Evolutionary conservation across 2,329 filamentous ascomycete genomes (phyloP), one percentile per base, ranked within the genome.

Genomic region (Fusarium udum): DNA sequence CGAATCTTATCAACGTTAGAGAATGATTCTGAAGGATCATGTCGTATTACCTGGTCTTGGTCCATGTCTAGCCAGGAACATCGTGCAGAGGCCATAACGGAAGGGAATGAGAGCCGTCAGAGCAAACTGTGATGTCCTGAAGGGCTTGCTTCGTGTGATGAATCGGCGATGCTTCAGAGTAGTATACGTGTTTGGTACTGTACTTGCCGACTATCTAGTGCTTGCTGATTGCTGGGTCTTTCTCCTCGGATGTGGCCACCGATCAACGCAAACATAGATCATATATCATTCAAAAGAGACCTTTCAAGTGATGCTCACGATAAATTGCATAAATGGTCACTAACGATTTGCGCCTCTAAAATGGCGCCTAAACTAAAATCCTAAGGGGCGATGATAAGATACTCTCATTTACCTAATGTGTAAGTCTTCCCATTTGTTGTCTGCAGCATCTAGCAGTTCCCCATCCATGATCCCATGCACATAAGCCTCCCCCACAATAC

Each of bases 1-100:
- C 5, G 5, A 26, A 22, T 18, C 13, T 1, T 28, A 7, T 37
- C 49, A 8, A 5, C 0, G 4, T 20, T 6, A 6, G 3, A 36
- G 9, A 26, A 26, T 0, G 8, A 12, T 12, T 12, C 1, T 7
- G 12, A 52, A 36, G 4, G 18, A 11, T 16, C 1, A 2, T 11
- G 18, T 26, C n/a, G 6, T 12, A 4, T 52, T 15, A 22, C 4
- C 18, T 52, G 18, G 12, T 15, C 2, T 15, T 10, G 4, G 6
- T 6, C n/a, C 49, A 52, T 4, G 12, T 0, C 16, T 13, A 20
- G 9, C n/a, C n/a, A 52, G 31, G 12, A 52, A 5, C 3, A 26
- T 24, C 16, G 3, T 24, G 16, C 7, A 18, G 4, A n/a, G 22
- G 11, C 46, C 11, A 49, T 6, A 13, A 4, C 15, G 28, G 3